Conservation (phyloP, 148 eudicot genomes). For the Tetragonia tetragonoides region DNA sequence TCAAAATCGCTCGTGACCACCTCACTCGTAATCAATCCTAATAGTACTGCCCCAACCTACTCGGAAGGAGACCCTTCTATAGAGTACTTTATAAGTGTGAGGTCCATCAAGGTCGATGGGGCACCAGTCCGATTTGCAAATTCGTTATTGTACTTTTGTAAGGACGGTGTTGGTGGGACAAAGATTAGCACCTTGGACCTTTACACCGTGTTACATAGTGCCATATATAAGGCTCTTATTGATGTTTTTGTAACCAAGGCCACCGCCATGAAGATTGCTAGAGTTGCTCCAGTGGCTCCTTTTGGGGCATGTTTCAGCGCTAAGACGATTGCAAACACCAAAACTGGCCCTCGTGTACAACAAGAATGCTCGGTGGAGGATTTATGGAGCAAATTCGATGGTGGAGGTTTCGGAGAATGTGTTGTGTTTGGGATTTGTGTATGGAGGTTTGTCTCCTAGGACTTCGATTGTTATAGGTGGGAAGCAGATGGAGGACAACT, state of each 20-base stretch:
- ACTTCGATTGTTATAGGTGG: conserved; percentile 55
- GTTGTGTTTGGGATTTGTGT: conserved; percentile 47
- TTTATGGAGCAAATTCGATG: conserved; percentile 50
- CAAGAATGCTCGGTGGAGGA: conserved; percentile 43
- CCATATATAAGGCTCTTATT: conserved; percentile 39
- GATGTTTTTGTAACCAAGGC: conserved; percentile 37
- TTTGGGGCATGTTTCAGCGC: conserved; percentile 47
- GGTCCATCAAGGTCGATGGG: conserved; percentile 33
- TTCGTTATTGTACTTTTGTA: conserved; percentile 29
- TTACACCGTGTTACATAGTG: conserved; percentile 40
- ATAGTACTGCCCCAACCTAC: conserved; percentile 31
- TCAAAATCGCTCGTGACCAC: conserved; percentile 28
- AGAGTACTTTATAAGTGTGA: conserved; percentile 40
- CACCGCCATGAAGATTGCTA: conserved; percentile 30
- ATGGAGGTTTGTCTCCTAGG: conserved; percentile 28
- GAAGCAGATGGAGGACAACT: conserved; percentile 51
- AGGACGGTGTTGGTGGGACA: conserved; percentile 34
- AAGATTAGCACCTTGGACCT: conserved; percentile 35
- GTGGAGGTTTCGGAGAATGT: conserved; percentile 32
- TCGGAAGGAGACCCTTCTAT: conserved; percentile 26
- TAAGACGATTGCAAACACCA: conserved; percentile 15
- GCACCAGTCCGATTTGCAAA: conserved; percentile 21
- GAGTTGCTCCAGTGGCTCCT: conserved; percentile 40
- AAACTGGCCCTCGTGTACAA: conserved; percentile 34
- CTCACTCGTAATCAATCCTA: conserved; percentile 35